These are phyloP conservation scores for Scutellaria barbata DNA, from an alignment of 257 asterid genomes.

Conservation along the genomic window DNA sequence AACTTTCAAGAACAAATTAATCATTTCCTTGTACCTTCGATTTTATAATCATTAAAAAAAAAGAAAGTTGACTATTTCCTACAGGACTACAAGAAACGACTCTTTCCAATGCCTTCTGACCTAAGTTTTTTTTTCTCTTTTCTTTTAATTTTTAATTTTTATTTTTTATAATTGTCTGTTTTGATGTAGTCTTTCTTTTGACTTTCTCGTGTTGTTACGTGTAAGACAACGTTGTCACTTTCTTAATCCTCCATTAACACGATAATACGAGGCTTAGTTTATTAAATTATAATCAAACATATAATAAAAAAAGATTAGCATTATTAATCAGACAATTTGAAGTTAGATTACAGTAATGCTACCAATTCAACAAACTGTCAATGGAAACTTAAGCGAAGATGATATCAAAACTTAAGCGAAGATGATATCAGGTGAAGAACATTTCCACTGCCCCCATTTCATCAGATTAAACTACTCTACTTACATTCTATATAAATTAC, in stretches of 20 bases:
- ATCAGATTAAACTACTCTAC: conserved; percentile 2
- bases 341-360: conserved; percentile 11
- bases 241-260: conserved; percentile 27
- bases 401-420: conserved; percentile 11
- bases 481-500: neutral
- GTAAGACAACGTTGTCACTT: conserved; percentile 33
- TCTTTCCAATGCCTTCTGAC: conserved; percentile 37
- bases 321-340: conserved; percentile 10
- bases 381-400: conserved; percentile 8
- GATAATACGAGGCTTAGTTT: conserved; percentile 17
- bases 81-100: conserved; percentile 32
- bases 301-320: too few relatives aligned
- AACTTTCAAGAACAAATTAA: neutral
- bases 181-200: conserved; percentile 48
- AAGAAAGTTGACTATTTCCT: conserved; percentile 28
- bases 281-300: neutral
- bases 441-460: conserved; percentile 30
- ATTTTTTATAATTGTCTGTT: neutral
- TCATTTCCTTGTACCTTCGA: neutral
- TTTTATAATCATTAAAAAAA: neutral
- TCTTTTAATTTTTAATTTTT: neutral
- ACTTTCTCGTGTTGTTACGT: conserved; percentile 44
- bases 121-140: conserved; percentile 1
- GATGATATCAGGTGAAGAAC: conserved; percentile 22
- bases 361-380: conserved; percentile 35